Conservation (phyloP, 2,329 filamentous ascomycete species). For the Cadophora sp. region DNA sequence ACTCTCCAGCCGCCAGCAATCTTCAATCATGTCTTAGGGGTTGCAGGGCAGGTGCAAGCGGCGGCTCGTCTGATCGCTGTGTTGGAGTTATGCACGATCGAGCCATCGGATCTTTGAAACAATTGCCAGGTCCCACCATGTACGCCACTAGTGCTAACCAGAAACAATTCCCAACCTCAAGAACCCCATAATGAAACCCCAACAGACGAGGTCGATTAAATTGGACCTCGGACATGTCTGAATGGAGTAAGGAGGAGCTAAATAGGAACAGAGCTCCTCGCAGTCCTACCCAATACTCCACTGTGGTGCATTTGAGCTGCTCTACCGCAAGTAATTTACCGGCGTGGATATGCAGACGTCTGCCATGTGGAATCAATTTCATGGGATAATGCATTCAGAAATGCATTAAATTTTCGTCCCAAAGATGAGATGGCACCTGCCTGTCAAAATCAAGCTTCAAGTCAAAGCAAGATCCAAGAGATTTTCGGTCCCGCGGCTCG, state of each 20-base stretch:
- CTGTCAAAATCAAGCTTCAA: slow-evolving; percentile 8
- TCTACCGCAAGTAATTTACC: not conserved
- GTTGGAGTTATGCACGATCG: slow-evolving; percentile 3
- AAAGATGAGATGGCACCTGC: not conserved
- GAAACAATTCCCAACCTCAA: slow-evolving; percentile 14
- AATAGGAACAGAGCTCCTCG: not conserved
- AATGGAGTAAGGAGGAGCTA: not conserved
- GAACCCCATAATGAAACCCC: not conserved
- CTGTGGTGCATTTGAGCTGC: not conserved
- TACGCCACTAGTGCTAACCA: slow-evolving; percentile 21
- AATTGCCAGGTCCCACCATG: slow-evolving; percentile 13
- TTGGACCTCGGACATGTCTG: not conserved
- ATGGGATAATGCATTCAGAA: not conserved
- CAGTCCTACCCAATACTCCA: not conserved
- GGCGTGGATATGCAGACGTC: not conserved
- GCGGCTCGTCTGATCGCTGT: slow-evolving; percentile 26
- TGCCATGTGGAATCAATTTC: not conserved
- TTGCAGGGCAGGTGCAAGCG: slow-evolving; percentile 27
- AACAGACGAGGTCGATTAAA: not conserved
- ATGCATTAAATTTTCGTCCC: not conserved
- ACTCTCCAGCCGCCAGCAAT: not conserved
- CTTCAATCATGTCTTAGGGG: not conserved
- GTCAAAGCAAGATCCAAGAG: slow-evolving; percentile 11
- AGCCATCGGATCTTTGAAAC: slow-evolving; percentile 31
- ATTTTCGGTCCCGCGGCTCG: slow-evolving; percentile 3